A percentile compares a stretch with the other conserved stretches of the same genome.
Conservation (phyloP, 139 green algal species). For the Coelastrella sp. region DNA sequence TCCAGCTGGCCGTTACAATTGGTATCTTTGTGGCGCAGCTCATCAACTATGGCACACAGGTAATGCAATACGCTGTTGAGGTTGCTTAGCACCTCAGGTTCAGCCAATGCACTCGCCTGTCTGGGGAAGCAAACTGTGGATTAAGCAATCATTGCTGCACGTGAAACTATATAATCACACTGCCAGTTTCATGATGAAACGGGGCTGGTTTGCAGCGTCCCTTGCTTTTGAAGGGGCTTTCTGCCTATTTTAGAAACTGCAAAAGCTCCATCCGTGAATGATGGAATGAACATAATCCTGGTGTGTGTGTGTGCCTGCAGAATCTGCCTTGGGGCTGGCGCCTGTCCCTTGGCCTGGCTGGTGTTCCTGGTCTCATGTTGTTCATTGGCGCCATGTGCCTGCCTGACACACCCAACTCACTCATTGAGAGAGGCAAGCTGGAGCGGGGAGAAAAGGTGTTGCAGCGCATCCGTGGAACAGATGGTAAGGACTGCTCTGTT, state of each 20-base stretch:
- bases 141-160: too few relatives aligned
- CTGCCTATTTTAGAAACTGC: too few relatives aligned
- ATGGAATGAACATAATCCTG: too few relatives aligned
- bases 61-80: not conserved
- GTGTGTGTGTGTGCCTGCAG: constrained; percentile 21
- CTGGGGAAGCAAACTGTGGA: too few relatives aligned
- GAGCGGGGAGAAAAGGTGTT: constrained; percentile 69
- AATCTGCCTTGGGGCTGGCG: constrained; percentile 70
- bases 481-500: not conserved
- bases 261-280: too few relatives aligned
- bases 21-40: constrained; percentile 74
- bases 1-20: constrained; percentile 79
- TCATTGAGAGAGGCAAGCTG: constrained; percentile 70
- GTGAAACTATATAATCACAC: too few relatives aligned
- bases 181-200: too few relatives aligned
- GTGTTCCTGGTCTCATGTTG: constrained; percentile 65
- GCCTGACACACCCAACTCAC: constrained; percentile 84
- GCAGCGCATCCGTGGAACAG: constrained; percentile 63
- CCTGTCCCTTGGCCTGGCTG: constrained; percentile 65
- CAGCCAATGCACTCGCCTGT: too few relatives aligned
- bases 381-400: constrained; percentile 75
- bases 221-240: too few relatives aligned
- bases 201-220: too few relatives aligned
- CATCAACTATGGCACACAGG: constrained; percentile 77
- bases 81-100: too few relatives aligned